phyloP scores from a whole-genome alignment of 345 rosid species.

The Ceriops decandra region DNA sequence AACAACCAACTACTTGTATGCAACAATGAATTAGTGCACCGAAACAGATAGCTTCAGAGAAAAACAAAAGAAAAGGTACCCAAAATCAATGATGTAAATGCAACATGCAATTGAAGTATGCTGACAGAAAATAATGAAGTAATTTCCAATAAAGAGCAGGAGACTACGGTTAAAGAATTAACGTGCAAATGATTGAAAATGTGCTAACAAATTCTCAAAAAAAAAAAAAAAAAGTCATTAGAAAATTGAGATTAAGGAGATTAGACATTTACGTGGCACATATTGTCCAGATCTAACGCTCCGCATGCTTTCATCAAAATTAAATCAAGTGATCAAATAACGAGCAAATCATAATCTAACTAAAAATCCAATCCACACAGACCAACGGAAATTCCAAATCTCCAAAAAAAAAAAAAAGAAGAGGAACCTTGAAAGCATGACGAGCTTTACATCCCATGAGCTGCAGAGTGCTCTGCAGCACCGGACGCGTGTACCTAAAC shows the following conservation, averaged over 20 bases:
- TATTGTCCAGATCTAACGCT: not conserved
- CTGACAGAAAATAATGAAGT: too few species aligned
- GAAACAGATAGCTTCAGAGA: not conserved
- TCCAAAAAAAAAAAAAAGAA: not conserved
- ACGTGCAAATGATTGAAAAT: too few species aligned
- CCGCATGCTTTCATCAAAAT: not conserved
- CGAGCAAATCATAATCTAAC: not conserved
- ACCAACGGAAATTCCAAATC: not conserved
- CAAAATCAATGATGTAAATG: too few species aligned
- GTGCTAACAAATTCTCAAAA: too few species aligned
- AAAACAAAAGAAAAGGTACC: not conserved
- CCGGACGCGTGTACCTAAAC: slow-evolving; percentile 81
- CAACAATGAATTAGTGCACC: not conserved
- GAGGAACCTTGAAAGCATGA: slow-evolving; percentile 89
- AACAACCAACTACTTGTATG: not conserved
- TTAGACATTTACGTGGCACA: not conserved
- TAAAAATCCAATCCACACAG: not conserved
- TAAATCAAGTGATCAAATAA: not conserved
- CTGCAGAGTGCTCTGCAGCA: slow-evolving; percentile 90
- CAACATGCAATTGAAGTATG: too few species aligned
- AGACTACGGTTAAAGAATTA: too few species aligned
- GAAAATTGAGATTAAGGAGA: too few species aligned
- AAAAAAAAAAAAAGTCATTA: too few species aligned
- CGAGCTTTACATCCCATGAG: slow-evolving; percentile 98
- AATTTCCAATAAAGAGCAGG: too few species aligned